A percentile compares a stretch with the other conserved stretches of the same genome.
These are phyloP conservation scores for Amanita muscaria DNA, from an alignment of 768 basidiomycete genomes.

Conservation along the genomic window DNA sequence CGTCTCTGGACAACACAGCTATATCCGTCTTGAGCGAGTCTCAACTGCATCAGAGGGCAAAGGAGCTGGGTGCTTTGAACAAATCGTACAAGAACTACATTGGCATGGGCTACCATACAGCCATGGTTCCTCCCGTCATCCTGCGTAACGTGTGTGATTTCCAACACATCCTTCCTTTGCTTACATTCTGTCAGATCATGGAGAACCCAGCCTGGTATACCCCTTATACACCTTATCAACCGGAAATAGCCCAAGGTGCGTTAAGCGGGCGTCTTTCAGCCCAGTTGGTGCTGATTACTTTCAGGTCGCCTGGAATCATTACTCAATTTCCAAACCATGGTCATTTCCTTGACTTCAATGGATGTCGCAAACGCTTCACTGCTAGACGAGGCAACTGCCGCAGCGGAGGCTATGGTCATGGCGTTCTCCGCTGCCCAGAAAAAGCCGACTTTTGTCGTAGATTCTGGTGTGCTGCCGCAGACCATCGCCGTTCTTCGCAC, in stretches of 20 bases:
- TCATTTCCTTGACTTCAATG: slow-evolving; percentile 89
- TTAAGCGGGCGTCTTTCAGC: slow-evolving; percentile 3
- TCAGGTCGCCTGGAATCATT: slow-evolving; percentile 91
- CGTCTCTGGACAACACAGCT: slow-evolving; percentile 52
- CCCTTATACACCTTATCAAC: slow-evolving; percentile 92
- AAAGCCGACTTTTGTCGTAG: slow-evolving; percentile 80
- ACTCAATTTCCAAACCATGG: slow-evolving; percentile 95
- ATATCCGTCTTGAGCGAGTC: slow-evolving; percentile 80
- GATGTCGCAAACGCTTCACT: slow-evolving; percentile 95
- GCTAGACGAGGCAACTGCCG: slow-evolving; percentile 91
- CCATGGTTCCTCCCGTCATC: slow-evolving; percentile 93
- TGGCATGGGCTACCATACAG: slow-evolving; percentile 96
- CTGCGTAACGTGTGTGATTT: slow-evolving; percentile 63
- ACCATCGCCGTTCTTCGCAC: slow-evolving; percentile 85
- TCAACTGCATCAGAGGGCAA: slow-evolving; percentile 69
- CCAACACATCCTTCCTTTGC: neutral
- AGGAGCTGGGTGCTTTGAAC: slow-evolving; percentile 70
- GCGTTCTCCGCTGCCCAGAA: slow-evolving; percentile 64
- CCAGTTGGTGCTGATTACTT: slow-evolving; percentile 11
- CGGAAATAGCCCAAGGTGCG: slow-evolving; percentile 95
- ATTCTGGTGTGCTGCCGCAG: slow-evolving; percentile 76
- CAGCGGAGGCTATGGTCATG: slow-evolving; percentile 97
- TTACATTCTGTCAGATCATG: slow-evolving; percentile 43
- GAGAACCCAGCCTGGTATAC: slow-evolving; percentile 99
- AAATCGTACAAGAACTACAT: slow-evolving; percentile 87